Evolutionary conservation across 176 grass and related monocot species (phyloP), one percentile per base, ranked within the genome.

Genomic region (Oryza punctata): DNA sequence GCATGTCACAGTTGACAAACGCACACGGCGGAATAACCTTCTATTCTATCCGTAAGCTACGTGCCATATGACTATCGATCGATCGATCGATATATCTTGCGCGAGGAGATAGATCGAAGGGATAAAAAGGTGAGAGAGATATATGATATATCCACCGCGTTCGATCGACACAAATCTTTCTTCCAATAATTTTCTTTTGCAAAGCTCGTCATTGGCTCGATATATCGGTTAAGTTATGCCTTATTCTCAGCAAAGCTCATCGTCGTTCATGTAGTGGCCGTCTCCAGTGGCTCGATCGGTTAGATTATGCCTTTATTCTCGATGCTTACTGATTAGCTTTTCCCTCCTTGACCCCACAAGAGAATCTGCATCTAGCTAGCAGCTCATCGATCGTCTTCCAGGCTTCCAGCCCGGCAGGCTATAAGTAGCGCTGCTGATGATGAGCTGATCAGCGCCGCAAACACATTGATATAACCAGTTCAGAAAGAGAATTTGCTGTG

Each of bases 361-460:
- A 69, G 35, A 75, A 64, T 50, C 50, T 72, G 30, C 65, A 69
- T 28, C 37, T 38, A 7, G 6, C 69, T 21, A 54, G 18, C 47
- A 32, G 46, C 28, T 52, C 32, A n/a, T 66, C 45, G 64, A n/a
- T 66, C 45, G 64, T 14, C 37, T 38, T 38, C 37, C 37, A 38
- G 37, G 37, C n/a, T 73, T 70, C 46, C 86, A 66, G 32, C 11
- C 7, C 49, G 28, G 15, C 14, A 24, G 13, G 23, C 82, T 85
- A 85, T 89, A 89, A 89, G 73, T 82, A 82, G 4, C 67, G 6
- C 49, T 12, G 73, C 63, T 76, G 27, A 50, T 81, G 28, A 70
- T 30, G 63, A 72, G 81, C 63, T 60, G 29, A 49, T 65, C 59
- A 38, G 15, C 47, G 21, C 40, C 9, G 49, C 14, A 15, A 69